Percentiles rank a stretch among this genome's conserved stretches.
Evolutionary conservation across 371 early-diverging fungal species (phyloP).

Genomic region (Mortierella sp.): DNA sequence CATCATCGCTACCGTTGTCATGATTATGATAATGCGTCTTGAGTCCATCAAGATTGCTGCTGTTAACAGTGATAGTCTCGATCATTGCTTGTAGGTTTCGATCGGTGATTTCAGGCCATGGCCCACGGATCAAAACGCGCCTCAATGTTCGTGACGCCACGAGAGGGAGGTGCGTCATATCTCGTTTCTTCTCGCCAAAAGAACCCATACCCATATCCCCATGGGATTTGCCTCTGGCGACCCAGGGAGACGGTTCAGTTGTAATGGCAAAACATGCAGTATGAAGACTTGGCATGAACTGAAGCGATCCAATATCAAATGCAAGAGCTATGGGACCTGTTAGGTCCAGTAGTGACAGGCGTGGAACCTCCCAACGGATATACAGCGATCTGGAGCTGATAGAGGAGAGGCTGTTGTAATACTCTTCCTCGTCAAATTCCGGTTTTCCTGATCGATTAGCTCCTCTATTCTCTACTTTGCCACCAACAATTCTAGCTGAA

Average conservation of each 20-base stretch:
- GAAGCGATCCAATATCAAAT: constrained; percentile 38
- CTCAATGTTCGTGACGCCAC: constrained; percentile 13
- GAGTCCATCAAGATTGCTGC: not conserved
- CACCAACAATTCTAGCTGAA: not conserved
- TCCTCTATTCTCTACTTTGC: not conserved
- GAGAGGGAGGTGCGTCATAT: constrained; percentile 23
- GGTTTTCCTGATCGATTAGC: not conserved
- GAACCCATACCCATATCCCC: not conserved
- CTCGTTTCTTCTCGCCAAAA: not conserved
- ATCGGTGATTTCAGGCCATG: constrained; percentile 47
- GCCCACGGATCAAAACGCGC: constrained; percentile 41
- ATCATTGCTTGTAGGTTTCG: constrained; percentile 19
- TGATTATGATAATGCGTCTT: not conserved
- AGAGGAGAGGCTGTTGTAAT: constrained; percentile 12
- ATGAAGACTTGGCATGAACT: constrained; percentile 32
- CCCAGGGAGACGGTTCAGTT: not conserved
- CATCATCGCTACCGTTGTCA: not conserved
- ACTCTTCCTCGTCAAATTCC: constrained; percentile 9
- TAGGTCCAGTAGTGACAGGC: constrained; percentile 21
- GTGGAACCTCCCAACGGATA: constrained; percentile 28
- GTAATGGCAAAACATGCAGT: constrained; percentile 19
- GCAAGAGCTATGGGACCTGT: constrained; percentile 33
- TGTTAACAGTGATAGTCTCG: not conserved
- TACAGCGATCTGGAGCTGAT: constrained; percentile 11
- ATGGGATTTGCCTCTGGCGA: not conserved